phyloP scores from a whole-genome alignment of 805 yeast species.

The Candida rishiriensis region DNA sequence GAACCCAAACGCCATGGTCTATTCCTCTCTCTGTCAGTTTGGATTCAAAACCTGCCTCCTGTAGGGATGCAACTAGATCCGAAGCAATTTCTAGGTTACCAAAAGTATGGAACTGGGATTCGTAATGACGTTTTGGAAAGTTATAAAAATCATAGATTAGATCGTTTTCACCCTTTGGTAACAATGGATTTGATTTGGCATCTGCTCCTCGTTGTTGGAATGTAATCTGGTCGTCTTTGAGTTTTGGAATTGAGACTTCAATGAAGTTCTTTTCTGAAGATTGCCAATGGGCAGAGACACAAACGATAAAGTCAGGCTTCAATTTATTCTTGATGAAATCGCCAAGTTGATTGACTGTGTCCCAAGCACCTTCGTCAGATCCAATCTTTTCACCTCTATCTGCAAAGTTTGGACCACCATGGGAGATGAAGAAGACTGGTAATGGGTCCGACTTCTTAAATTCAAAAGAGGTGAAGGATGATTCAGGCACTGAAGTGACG shows the following conservation, averaged over 20 bases:
- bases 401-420: slow-evolving; percentile 81
- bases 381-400: slow-evolving; percentile 46
- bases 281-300: slow-evolving; percentile 81
- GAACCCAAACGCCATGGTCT: slow-evolving; percentile 85
- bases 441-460: slow-evolving; percentile 17
- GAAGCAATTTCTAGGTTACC: slow-evolving; percentile 40
- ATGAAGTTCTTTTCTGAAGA: slow-evolving; percentile 35
- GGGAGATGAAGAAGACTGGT: slow-evolving; percentile 71
- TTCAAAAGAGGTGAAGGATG: not conserved
- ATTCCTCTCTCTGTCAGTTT: slow-evolving; percentile 54
- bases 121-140: slow-evolving; percentile 62
- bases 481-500: not conserved
- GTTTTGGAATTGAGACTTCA: slow-evolving; percentile 44
- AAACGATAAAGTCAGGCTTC: slow-evolving; percentile 63
- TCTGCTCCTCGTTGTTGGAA: slow-evolving; percentile 1
- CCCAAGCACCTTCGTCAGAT: slow-evolving; percentile 58
- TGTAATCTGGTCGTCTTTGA: not conserved
- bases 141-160: slow-evolving; percentile 74
- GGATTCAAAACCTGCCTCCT: slow-evolving; percentile 39
- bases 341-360: slow-evolving; percentile 47
- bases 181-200: slow-evolving; percentile 12
- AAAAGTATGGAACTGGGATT: slow-evolving; percentile 54
- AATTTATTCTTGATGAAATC: slow-evolving; percentile 39
- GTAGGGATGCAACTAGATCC: slow-evolving; percentile 38
- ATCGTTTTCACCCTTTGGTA: slow-evolving; percentile 40